Base-by-base conservation (phyloP, 2,329 filamentous ascomycete species). In the Hymenoscyphus fraxineus region DNA sequence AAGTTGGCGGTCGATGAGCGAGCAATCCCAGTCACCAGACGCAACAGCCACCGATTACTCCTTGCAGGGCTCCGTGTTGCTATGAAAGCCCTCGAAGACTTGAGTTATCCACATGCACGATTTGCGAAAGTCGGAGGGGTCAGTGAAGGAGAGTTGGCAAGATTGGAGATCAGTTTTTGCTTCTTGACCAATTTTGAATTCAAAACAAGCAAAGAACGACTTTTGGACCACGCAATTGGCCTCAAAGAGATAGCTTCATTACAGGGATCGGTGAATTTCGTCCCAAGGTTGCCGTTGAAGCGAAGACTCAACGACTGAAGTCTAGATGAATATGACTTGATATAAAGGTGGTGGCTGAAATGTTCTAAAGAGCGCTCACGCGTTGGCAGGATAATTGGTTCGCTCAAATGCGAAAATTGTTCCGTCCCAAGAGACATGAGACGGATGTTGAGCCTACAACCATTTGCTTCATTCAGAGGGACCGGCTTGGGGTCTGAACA, bases 41-140 rank as follows among this genome's bases (percentile, higher is more conserved):
- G 92, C 64, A 98, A 96, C 67, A 89, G 92, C 66, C 94, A 99
- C 76, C 87, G 95, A 2, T 80, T 98, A 7, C 82, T 96, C 39
- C 83, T 99, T 16, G 93, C 92, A 0, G 91, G 90, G 6, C 81
- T 97, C 61, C 82, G 93, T 41, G 91, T 97, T 3, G 93, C 94
- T 15, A 95, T 93, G 85, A 99, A 98, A 79, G 91, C 92, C 0
- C 80, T 97, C n/a, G 94, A 99, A 77, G 94, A 98, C 76, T 83
- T 94, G 62, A 91, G 89, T 70, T 97, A 96, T 78, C 86, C 91
- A 9, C 94, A 97, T 78, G 83, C 83, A 65, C 89, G 92, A 63
- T 88, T 97, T 69, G 88, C 94, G 19, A 90, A 88, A 69, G 93
- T 98, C 1, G 94, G 95, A 54, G 94, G 94, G 19, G 92, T 98